Conservation (phyloP, 225 moss, liverwort and hornwort genomes). For the Thuidium tamariscinum region DNA sequence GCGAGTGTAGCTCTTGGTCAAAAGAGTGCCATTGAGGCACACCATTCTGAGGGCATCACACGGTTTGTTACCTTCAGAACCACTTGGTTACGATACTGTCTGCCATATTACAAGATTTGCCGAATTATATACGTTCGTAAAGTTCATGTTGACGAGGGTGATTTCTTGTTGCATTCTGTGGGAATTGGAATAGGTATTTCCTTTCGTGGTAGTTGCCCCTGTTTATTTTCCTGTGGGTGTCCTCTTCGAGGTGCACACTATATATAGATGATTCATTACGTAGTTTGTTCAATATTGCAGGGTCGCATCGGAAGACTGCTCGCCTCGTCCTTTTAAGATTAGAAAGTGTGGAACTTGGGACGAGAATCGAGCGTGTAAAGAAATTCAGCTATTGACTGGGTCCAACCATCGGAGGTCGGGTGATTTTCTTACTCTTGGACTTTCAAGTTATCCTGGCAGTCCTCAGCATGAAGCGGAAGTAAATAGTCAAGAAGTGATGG, state of each 20-base stretch:
- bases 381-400: conserved; percentile 15
- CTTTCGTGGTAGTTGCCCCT: neutral
- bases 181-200: neutral
- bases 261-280: neutral
- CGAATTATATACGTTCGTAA: neutral
- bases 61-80: conserved; percentile 37
- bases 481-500: conserved; percentile 3
- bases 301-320: conserved; percentile 50
- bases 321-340: conserved; percentile 35
- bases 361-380: conserved; percentile 26
- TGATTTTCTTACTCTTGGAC: conserved; percentile 46
- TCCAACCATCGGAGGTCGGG: conserved; percentile 15
- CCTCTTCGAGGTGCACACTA: neutral
- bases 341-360: conserved; percentile 46
- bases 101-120: neutral
- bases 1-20: conserved; percentile 21
- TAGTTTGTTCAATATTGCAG: conserved; percentile 22
- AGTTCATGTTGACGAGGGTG: neutral
- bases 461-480: conserved; percentile 21
- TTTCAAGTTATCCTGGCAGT: conserved; percentile 28
- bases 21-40: conserved; percentile 38
- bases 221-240: neutral
- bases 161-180: neutral
- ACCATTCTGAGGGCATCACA: conserved; percentile 53
- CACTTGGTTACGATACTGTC: neutral